Evolutionary conservation across 78 protist genomes (phyloP), one percentile per base, ranked within the genome.

Genomic region (Blattamonas nauphoetae): DNA sequence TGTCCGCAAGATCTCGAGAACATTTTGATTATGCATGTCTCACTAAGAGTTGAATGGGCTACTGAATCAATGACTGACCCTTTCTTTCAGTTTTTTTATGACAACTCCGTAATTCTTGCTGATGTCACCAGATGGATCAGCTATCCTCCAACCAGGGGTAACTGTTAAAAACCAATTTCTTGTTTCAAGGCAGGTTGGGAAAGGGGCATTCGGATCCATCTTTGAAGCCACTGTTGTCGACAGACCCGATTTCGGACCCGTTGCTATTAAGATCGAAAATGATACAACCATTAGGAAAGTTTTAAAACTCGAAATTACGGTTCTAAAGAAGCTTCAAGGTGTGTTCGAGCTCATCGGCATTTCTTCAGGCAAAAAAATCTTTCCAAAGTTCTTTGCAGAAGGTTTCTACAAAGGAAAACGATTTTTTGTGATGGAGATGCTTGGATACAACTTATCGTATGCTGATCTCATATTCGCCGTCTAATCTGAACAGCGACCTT

Each of bases 181-280:
- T 2, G 78, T 89, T 64, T 79, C 88, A 45, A 87, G n/a, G 32
- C 21, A 80, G 81, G 81, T 89, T 89, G 91, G 91, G 33, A 35
- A 45, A 78, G 91, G 90, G 6, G 42, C 89, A n/a, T 86, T 87
- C 42, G 89, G 90, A 2, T 84, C 44, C 34, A 89, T 89, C 2
- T 55, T 55, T 21, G 71, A 55, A 21, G 71, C 38, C 21, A 55
- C 21, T 55, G 11, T 29, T 55, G 38, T 29, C 11, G 11, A 11
- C 11, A 55, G 21, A 55, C 11, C 38, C 11, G 71, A 21, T 55
- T 21, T 21, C 21, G 71, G 11, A 55, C 71, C 38, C 71, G 71
- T 55, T 29, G 71, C 71, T 29, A 29, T 55, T 29, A 55, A 55
- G 21, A 29, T 55, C 21, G 71, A 55, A 55, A 55, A 21, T 55